Conservation (phyloP, 1,284 basidiomycete genomes). For the Marasmius fiardii region DNA sequence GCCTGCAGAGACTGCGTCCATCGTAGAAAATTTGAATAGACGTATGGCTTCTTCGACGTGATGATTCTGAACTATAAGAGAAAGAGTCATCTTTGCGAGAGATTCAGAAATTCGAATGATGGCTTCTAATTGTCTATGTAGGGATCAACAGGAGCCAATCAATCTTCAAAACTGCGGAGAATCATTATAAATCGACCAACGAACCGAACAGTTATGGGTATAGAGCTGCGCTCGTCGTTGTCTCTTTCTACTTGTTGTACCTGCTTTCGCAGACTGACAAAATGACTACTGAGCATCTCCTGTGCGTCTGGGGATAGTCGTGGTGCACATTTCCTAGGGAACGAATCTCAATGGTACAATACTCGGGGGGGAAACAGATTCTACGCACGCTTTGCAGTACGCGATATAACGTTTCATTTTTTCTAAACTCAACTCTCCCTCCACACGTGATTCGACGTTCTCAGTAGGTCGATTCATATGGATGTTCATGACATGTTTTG, state of each 20-base stretch:
- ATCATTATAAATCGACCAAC: constrained; percentile 23
- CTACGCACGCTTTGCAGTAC: constrained; percentile 84
- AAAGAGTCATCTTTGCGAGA: constrained; percentile 91
- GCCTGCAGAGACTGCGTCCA: constrained; percentile 97
- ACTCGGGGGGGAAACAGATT: constrained; percentile 19
- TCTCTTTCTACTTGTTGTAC: constrained; percentile 96
- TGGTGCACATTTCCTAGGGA: constrained; percentile 89
- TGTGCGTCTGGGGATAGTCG: constrained; percentile 90
- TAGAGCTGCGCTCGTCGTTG: constrained; percentile 96
- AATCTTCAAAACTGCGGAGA: neutral
- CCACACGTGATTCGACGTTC: constrained; percentile 55
- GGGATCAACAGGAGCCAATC: neutral
- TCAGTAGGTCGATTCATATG: constrained; percentile 90
- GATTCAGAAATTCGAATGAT: constrained; percentile 99
- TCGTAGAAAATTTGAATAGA: constrained; percentile 97
- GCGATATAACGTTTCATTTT: constrained; percentile 99
- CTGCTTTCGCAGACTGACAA: constrained; percentile 91
- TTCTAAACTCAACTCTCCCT: constrained; percentile 90
- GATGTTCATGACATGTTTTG: constrained; percentile 97
- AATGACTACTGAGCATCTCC: constrained; percentile 97
- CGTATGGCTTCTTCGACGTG: constrained; percentile 99
- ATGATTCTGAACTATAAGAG: constrained; percentile 83
- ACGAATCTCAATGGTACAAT: neutral
- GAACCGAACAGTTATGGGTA: constrained; percentile 96
- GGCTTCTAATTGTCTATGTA: constrained; percentile 91